Evolutionary conservation across 2,329 filamentous ascomycete species (phyloP).

Genomic region (Paramyrothecium roridum): DNA sequence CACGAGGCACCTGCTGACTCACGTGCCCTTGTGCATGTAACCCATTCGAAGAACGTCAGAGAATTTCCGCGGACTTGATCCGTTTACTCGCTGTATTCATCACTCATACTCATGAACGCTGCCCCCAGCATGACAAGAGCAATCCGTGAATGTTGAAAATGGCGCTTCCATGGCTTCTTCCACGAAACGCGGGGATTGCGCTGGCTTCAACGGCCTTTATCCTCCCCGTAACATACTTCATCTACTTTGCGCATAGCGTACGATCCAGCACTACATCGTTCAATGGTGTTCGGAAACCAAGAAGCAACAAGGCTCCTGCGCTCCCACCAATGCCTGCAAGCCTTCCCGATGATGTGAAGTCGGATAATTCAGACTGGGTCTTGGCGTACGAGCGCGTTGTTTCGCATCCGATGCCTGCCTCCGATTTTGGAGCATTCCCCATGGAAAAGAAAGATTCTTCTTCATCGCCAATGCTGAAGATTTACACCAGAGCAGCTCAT

Average conservation of each 20-base stretch:
- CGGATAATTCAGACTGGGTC: constrained; percentile 17
- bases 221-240: background rate
- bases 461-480: constrained; percentile 16
- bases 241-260: background rate
- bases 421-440: constrained; percentile 3
- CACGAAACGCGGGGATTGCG: background rate
- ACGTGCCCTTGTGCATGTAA: too few relatives aligned
- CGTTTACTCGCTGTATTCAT: too few relatives aligned
- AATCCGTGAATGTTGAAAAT: background rate
- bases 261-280: background rate
- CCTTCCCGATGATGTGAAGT: constrained; percentile 15
- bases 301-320: background rate
- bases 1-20: too few relatives aligned
- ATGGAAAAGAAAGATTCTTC: background rate
- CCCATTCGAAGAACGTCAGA: too few relatives aligned
- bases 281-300: background rate
- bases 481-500: constrained; percentile 23
- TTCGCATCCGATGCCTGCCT: constrained; percentile 14
- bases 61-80: too few relatives aligned
- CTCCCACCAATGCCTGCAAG: background rate
- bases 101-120: too few relatives aligned
- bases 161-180: background rate
- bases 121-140: too few relatives aligned
- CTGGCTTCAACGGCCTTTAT: background rate
- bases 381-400: constrained; percentile 23